Base-by-base conservation (phyloP, 768 basidiomycete species). In the Pisolithus marmoratus region DNA sequence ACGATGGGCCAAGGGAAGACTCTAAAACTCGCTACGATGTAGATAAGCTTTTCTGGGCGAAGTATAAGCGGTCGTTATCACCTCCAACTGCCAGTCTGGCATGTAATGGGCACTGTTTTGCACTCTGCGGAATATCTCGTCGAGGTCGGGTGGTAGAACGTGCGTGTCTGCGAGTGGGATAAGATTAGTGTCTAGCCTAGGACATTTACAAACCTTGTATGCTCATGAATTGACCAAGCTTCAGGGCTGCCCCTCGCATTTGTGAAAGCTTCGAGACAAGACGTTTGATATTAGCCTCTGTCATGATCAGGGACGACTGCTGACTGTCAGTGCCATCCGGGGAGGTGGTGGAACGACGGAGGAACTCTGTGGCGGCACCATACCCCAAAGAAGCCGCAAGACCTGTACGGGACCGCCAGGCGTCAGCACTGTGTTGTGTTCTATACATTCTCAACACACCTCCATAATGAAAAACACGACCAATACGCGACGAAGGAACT, bases 11-110 rank as follows among this genome's bases (percentile, higher is more conserved):
- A 6, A 96, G 76, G 7, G 92, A 80, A n/a, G 73, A 61, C 1
- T 60, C 64, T 70, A 99, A 77, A 27, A 93, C 93, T 87, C 82
- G 61, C 79, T 82, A 57, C 5, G 20, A 23, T 8, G 38, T 24
- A 47, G 24, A 38, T 4, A 38, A 47, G 51, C 42, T n/a, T 14
- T 5, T 27, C 23, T 42, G 5, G 24, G 38, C 37, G 1, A 53
- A 8, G 9, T 43, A 53, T 29, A 50, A 22, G 15, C 38, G 38
- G 9, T 24, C 5, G 6, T 4, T 63, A 70, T 19, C 15, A 91
- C 94, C 81, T 94, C 89, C 84, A 97, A 88, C 65, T 99, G 95
- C 88, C 89, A 94, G 58, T 95, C 87, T 0, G 95, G 95, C 95
- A 99, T 99, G 65, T 97, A 97, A 67, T 99, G 92, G 1, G 95